These are phyloP conservation scores for Aquilaria agallochum DNA, from an alignment of 441 rosid genomes.

Conservation along the genomic window DNA sequence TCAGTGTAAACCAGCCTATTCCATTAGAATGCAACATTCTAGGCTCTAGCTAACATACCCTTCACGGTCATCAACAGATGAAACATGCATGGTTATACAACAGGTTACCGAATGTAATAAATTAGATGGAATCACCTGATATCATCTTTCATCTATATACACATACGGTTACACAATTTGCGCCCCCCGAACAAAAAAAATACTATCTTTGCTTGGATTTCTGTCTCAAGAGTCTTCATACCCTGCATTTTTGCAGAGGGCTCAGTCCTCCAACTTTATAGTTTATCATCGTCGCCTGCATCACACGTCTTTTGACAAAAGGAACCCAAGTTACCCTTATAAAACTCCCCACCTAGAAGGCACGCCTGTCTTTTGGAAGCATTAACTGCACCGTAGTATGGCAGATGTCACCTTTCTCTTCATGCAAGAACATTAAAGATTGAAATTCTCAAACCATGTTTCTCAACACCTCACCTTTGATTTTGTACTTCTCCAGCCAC, in stretches of 20 bases:
- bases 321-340: neutral
- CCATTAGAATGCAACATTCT: too few species aligned
- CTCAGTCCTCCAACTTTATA: neutral
- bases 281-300: neutral
- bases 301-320: conserved; percentile 3
- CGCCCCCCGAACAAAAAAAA: conserved; percentile 14
- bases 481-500: conserved; percentile 88
- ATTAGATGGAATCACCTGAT: too few species aligned
- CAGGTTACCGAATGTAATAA: too few species aligned
- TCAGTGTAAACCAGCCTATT: neutral
- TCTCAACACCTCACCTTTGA: conserved; percentile 50
- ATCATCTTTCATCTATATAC: too few species aligned
- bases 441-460: conserved; percentile 10
- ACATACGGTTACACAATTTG: too few species aligned
- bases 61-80: too few species aligned
- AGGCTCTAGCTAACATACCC: too few species aligned
- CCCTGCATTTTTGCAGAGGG: neutral
- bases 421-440: neutral
- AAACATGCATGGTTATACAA: too few species aligned
- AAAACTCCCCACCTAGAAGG: conserved; percentile 2
- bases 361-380: conserved; percentile 45
- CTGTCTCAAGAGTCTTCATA: conserved; percentile 10
- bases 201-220: too few species aligned
- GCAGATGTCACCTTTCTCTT: conserved; percentile 5
- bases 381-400: conserved; percentile 39